Conservation (phyloP, 1,284 basidiomycete genomes). For the Papiliotrema nemorosa region DNA sequence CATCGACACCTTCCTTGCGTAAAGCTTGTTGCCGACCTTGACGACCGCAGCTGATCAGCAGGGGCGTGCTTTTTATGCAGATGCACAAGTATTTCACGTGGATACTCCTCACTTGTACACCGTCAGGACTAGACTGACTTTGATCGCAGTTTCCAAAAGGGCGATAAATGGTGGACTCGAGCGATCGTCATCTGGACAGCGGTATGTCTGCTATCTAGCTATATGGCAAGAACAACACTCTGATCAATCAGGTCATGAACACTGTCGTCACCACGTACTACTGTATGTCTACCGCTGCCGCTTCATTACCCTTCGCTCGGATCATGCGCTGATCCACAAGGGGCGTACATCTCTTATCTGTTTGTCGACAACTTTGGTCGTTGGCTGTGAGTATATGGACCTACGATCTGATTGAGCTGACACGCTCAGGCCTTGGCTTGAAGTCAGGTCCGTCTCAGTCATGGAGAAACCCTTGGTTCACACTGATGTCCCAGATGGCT, state of each 20-base stretch:
- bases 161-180: conserved; percentile 26
- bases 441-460: conserved; percentile 9
- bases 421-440: conserved; percentile 19
- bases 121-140: background rate
- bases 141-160: conserved; percentile 13
- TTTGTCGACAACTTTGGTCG: conserved; percentile 24
- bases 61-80: conserved; percentile 22
- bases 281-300: conserved; percentile 4
- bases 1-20: conserved; percentile 22
- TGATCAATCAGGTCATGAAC: conserved; percentile 12
- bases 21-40: background rate
- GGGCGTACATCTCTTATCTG: conserved; percentile 25
- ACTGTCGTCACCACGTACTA: conserved; percentile 20
- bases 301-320: background rate
- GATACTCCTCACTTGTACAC: background rate
- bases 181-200: conserved; percentile 13
- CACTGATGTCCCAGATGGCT: conserved; percentile 12
- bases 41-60: conserved; percentile 3
- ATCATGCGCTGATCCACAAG: conserved; percentile 3
- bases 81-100: conserved; percentile 16
- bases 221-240: too few relatives aligned
- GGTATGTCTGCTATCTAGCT: background rate
- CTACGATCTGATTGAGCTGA: background rate
- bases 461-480: background rate
- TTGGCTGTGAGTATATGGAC: conserved; percentile 16